phyloP scores from a whole-genome alignment of 2,329 filamentous ascomycete genomes.

The Coniochaeta sp. region DNA sequence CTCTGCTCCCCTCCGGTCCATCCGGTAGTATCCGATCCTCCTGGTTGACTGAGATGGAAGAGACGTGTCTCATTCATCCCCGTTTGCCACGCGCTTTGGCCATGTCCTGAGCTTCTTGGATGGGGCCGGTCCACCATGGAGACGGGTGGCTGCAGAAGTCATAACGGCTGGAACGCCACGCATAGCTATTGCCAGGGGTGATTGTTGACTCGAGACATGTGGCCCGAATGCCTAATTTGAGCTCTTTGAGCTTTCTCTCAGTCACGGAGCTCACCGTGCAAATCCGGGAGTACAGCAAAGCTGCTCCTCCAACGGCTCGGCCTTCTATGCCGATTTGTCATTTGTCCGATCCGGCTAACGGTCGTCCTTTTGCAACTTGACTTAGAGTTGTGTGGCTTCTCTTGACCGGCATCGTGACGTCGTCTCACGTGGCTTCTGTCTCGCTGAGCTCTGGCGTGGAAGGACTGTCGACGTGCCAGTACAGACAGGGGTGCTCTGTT shows the following conservation, averaged over 20 bases:
- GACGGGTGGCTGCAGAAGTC: slow-evolving; percentile 30
- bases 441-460: background rate
- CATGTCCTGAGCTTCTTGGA: slow-evolving; percentile 18
- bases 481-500: background rate
- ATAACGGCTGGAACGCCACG: slow-evolving; percentile 25
- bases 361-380: background rate
- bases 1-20: background rate
- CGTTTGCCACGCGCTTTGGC: slow-evolving; percentile 23
- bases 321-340: slow-evolving; percentile 4
- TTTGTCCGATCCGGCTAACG: slow-evolving; percentile 5
- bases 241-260: background rate
- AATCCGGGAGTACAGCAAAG: slow-evolving; percentile 5
- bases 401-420: background rate
- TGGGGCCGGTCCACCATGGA: slow-evolving; percentile 15
- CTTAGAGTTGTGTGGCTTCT: background rate
- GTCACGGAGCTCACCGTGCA: slow-evolving; percentile 4
- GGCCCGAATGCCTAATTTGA: slow-evolving; percentile 9
- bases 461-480: background rate
- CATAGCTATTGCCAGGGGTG: slow-evolving; percentile 21
- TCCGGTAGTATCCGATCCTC: no score
- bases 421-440: background rate
- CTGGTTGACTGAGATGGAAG: background rate
- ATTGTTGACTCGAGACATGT: slow-evolving; percentile 30
- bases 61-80: slow-evolving; percentile 12
- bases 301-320: background rate